phyloP scores from a whole-genome alignment of 1,284 basidiomycete species.

The Marasmius tenuissimus region DNA sequence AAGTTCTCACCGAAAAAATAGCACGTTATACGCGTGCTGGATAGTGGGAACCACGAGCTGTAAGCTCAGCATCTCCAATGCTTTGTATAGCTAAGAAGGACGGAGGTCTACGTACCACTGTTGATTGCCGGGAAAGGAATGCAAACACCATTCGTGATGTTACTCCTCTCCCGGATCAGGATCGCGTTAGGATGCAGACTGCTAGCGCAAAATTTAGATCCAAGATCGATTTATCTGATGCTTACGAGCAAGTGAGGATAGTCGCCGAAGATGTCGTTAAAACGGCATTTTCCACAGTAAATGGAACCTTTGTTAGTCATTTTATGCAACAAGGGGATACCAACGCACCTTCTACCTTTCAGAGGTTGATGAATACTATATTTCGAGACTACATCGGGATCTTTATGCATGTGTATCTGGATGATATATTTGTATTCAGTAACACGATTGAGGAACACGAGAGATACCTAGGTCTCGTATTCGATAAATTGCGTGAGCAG shows the following conservation, averaged over 20 bases:
- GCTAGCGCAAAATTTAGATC: no score
- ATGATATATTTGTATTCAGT: constrained; percentile 39
- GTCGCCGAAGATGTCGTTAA: no score
- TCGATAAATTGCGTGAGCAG: constrained; percentile 18
- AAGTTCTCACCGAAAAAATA: not conserved
- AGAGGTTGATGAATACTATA: constrained; percentile 21
- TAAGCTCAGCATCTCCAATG: not conserved
- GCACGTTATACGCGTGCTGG: not conserved
- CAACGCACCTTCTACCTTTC: constrained; percentile 15
- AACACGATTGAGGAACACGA: constrained; percentile 27
- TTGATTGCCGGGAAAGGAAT: not conserved
- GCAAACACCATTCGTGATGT: not conserved
- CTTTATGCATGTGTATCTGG: constrained; percentile 32
- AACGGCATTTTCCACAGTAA: no score
- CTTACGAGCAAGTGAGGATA: no score
- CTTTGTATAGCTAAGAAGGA: not conserved
- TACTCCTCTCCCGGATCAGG: not conserved
- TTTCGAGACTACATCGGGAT: constrained; percentile 25
- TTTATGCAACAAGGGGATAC: not conserved
- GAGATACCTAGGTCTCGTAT: constrained; percentile 16
- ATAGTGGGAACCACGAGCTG: not conserved
- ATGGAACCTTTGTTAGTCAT: no score
- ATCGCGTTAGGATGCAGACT: not conserved
- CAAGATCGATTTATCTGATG: no score
- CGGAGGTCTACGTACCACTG: not conserved